Evolutionary conservation across 1,139 yeast species (phyloP).

Genomic region (Lodderomyces theae): DNA sequence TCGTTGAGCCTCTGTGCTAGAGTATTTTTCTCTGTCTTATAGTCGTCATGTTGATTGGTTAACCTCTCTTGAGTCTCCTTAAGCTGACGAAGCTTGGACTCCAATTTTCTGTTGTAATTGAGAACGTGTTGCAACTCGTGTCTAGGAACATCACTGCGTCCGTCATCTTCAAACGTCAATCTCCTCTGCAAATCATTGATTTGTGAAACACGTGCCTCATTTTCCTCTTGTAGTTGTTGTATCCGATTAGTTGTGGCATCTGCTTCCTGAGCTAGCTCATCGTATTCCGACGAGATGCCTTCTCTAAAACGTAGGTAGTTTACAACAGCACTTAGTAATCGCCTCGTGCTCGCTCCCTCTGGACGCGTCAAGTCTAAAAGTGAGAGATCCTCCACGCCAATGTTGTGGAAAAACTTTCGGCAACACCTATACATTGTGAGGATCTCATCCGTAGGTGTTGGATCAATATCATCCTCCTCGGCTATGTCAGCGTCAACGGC

Average conservation of each 20-base stretch:
- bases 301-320: conserved; percentile 85
- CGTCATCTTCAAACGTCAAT: conserved; percentile 21
- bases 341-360: conserved; percentile 59
- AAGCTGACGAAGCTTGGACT: conserved; percentile 59
- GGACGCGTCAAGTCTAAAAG: conserved; percentile 67
- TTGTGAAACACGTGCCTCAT: conserved; percentile 40
- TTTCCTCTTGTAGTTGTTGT: conserved; percentile 30
- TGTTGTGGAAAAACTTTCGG: conserved; percentile 59
- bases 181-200: conserved; percentile 36
- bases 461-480: conserved; percentile 19
- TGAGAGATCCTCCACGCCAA: conserved; percentile 78
- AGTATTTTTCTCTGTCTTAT: conserved; percentile 60
- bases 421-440: conserved; percentile 51
- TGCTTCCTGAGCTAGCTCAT: conserved; percentile 54
- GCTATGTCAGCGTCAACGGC: conserved; percentile 28
- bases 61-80: conserved; percentile 64
- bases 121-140: conserved; percentile 48
- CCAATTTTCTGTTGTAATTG: conserved; percentile 57
- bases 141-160: conserved; percentile 18
- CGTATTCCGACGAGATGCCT: conserved; percentile 69
- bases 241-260: conserved; percentile 47
- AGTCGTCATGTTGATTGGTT: conserved; percentile 63
- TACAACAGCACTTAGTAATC: conserved; percentile 78
- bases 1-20: conserved; percentile 58
- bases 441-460: conserved; percentile 38